phyloP scores from a whole-genome alignment of 139 green algal genomes.

The Trebouxia sp. region DNA sequence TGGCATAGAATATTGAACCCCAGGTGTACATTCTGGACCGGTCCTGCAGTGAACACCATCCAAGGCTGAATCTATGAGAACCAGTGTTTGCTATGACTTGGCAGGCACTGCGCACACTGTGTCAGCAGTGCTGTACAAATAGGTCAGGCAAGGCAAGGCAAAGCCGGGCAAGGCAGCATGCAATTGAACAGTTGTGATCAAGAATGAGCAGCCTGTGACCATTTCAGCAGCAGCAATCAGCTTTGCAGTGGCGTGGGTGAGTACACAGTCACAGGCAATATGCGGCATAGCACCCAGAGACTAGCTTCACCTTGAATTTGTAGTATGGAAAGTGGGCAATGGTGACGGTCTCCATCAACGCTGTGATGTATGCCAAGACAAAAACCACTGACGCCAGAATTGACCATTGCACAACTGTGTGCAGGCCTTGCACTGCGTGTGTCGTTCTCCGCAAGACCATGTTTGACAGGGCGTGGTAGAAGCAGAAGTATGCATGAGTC shows the following conservation, averaged over 20 bases:
- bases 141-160: background rate
- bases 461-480: conserved; percentile 97
- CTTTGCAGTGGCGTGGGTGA: no score
- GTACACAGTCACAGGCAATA: no score
- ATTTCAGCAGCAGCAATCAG: no score
- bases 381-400: conserved; percentile 60
- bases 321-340: conserved; percentile 98
- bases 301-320: conserved; percentile 68
- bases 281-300: background rate
- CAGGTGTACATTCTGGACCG: conserved; percentile 84
- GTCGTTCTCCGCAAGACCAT: conserved; percentile 64
- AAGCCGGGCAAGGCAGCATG: no score
- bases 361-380: conserved; percentile 86
- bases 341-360: conserved; percentile 93
- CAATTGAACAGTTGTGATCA: no score
- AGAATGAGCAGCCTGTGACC: no score
- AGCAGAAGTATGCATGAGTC: conserved; percentile 99
- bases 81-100: no score
- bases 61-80: no score
- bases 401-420: background rate
- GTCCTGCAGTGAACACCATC: conserved; percentile 40
- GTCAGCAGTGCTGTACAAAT: background rate
- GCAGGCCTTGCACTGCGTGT: conserved; percentile 7
- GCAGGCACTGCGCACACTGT: background rate
- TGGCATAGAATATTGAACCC: conserved; percentile 97